phyloP scores from a whole-genome alignment of 2,329 filamentous ascomycete species.

The Alternaria sp. region DNA sequence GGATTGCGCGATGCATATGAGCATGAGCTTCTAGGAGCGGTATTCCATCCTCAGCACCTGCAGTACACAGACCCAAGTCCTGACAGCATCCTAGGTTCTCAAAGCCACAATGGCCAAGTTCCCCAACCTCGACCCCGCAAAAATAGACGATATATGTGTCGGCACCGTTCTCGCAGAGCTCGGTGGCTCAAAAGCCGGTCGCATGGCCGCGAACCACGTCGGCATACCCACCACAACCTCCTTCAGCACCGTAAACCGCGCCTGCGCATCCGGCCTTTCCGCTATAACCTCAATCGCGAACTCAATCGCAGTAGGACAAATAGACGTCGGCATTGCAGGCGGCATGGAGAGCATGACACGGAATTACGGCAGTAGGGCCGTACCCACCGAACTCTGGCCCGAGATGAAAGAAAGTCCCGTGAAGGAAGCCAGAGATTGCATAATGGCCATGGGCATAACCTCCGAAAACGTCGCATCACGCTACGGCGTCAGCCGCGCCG shows the following conservation, averaged over 20 bases:
- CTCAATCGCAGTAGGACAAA: slow-evolving; percentile 75
- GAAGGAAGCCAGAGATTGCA: slow-evolving; percentile 79
- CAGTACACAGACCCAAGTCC: slow-evolving; percentile 42
- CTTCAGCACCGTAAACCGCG: slow-evolving; percentile 87
- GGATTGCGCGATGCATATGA: slow-evolving; percentile 87
- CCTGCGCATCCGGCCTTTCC: slow-evolving; percentile 79
- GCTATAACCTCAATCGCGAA: slow-evolving; percentile 77
- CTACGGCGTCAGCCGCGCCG: slow-evolving; percentile 73
- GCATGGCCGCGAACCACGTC: slow-evolving; percentile 87
- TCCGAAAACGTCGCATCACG: slow-evolving; percentile 84
- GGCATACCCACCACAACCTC: slow-evolving; percentile 75
- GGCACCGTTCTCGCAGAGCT: slow-evolving; percentile 91
- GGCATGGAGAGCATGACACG: slow-evolving; percentile 97
- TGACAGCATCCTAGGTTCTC: slow-evolving; percentile 52
- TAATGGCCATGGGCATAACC: slow-evolving; percentile 94
- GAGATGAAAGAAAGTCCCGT: slow-evolving; percentile 68
- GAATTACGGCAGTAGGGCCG: slow-evolving; percentile 86
- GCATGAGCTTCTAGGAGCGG: slow-evolving; percentile 80
- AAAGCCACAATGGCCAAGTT: slow-evolving; percentile 74
- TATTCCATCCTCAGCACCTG: slow-evolving; percentile 41
- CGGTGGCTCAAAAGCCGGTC: slow-evolving; percentile 85
- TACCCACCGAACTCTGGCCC: slow-evolving; percentile 82
- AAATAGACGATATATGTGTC: slow-evolving; percentile 81
- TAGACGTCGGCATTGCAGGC: slow-evolving; percentile 77
- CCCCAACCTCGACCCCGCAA: slow-evolving; percentile 71